Conservation (phyloP, 108 stramenopile genomes). For the Mayamaea pseudoterrestris region DNA sequence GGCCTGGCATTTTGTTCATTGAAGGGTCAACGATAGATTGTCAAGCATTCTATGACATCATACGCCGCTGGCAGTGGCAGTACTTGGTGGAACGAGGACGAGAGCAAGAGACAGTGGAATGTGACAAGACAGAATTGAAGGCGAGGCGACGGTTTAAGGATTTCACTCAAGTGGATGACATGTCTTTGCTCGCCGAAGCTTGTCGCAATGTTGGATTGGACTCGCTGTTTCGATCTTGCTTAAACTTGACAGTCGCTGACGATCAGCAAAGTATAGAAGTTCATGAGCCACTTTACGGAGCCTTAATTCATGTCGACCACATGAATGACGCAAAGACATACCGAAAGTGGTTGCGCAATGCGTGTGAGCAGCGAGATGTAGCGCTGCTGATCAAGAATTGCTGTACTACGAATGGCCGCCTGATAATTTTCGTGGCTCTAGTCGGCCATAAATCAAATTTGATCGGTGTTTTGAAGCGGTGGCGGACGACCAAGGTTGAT, state of each 20-base stretch:
- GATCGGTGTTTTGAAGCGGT: conserved; percentile 43
- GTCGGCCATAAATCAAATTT: conserved; percentile 17
- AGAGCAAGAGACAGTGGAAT: conserved; percentile 18
- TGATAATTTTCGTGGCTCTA: conserved; percentile 36
- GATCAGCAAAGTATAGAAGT: background rate
- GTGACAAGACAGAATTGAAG: conserved; percentile 5
- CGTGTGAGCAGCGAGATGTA: conserved; percentile 17
- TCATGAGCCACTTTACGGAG: conserved; percentile 23
- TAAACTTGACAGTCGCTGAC: conserved; percentile 43
- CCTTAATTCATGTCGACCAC: conserved; percentile 60
- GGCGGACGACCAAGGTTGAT: conserved; percentile 65
- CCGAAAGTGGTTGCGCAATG: conserved; percentile 55
- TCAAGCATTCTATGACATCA: conserved; percentile 42
- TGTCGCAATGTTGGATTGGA: conserved; percentile 61
- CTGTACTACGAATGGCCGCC: conserved; percentile 7
- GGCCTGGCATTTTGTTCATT: conserved; percentile 68
- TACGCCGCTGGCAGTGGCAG: conserved; percentile 58
- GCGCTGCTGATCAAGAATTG: conserved; percentile 18
- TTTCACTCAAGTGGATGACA: conserved; percentile 42
- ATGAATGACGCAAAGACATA: conserved; percentile 67
- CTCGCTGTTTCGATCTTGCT: conserved; percentile 42
- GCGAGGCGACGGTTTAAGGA: conserved; percentile 21
- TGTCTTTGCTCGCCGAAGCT: conserved; percentile 43
- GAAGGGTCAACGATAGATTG: conserved; percentile 59
- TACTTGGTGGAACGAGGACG: conserved; percentile 64